Percentiles rank a stretch among this genome's conserved stretches.
phyloP scores from a whole-genome alignment of 257 asterid species.

The Nicotiana benthamiana region DNA sequence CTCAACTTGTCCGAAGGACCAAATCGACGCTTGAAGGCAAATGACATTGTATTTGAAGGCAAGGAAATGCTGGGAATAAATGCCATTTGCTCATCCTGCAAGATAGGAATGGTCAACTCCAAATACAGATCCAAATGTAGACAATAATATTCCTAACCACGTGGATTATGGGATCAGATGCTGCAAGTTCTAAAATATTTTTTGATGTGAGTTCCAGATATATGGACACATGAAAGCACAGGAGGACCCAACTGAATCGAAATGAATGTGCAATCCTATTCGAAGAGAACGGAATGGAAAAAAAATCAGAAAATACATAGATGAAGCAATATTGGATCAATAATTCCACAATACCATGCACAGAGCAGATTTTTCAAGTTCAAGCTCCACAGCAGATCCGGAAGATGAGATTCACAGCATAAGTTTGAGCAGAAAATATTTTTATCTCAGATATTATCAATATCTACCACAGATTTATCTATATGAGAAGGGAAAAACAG shows the following conservation, averaged over 20 bases:
- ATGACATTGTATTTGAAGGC: conserved; percentile 72
- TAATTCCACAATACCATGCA: background rate
- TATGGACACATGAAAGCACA: background rate
- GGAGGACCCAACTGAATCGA: background rate
- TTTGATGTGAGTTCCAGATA: background rate
- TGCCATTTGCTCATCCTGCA: conserved; percentile 85
- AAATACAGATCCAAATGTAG: conserved; percentile 1
- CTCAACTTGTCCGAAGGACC: conserved; percentile 85
- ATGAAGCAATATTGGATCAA: background rate
- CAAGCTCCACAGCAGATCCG: background rate
- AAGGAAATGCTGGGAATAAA: conserved; percentile 70
- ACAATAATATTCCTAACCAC: background rate
- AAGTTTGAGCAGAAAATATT: background rate
- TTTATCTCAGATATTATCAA: background rate
- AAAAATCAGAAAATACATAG: background rate
- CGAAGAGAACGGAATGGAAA: background rate
- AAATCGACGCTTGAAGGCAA: conserved; percentile 78
- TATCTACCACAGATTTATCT: background rate
- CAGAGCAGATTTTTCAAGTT: background rate
- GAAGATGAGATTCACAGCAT: background rate
- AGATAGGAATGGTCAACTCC: conserved; percentile 6
- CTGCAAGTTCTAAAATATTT: background rate
- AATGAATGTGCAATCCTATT: background rate
- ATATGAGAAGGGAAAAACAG: background rate
- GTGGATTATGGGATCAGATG: background rate